A percentile compares a stretch with the other conserved stretches of the same genome.
Evolutionary conservation across 345 rosid species (phyloP).

Genomic region (Excoecaria agallocha): DNA sequence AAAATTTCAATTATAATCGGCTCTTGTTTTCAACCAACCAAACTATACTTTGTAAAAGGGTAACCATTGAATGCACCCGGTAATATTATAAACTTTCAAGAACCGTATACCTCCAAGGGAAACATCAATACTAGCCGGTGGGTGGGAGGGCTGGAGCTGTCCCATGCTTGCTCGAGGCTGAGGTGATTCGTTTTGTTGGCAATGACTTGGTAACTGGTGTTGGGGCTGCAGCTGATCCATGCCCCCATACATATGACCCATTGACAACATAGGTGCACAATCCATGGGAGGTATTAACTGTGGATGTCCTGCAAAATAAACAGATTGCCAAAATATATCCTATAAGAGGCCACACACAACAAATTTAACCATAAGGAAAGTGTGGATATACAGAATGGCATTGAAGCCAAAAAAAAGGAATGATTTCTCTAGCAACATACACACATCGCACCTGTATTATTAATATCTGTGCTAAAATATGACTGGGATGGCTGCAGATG

Average conservation of each 20-base stretch:
- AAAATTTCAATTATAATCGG: background rate
- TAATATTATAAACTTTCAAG: background rate
- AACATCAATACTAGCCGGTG: constrained; percentile 15
- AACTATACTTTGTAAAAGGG: background rate
- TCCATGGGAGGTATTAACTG: constrained; percentile 13
- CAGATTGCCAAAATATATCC: background rate
- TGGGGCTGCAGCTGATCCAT: constrained; percentile 4
- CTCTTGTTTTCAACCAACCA: background rate
- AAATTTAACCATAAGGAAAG: background rate
- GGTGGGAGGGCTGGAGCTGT: constrained; percentile 21
- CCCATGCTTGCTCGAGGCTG: constrained; percentile 14
- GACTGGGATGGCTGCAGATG: constrained; percentile 19
- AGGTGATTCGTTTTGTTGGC: constrained; percentile 12
- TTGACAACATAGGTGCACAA: constrained; percentile 13
- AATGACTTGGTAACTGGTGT: constrained; percentile 1
- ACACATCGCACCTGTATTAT: background rate
- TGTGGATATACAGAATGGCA: background rate
- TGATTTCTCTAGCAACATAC: background rate
- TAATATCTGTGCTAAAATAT: constrained; percentile 16
- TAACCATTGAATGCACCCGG: background rate
- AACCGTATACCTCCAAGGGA: constrained; percentile 18
- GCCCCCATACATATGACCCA: constrained; percentile 14
- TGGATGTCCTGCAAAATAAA: constrained; percentile 11
- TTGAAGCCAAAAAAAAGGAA: constrained; percentile 6
- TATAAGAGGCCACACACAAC: background rate